phyloP scores from a whole-genome alignment of 306 rosid genomes.

The Prunus mume region DNA sequence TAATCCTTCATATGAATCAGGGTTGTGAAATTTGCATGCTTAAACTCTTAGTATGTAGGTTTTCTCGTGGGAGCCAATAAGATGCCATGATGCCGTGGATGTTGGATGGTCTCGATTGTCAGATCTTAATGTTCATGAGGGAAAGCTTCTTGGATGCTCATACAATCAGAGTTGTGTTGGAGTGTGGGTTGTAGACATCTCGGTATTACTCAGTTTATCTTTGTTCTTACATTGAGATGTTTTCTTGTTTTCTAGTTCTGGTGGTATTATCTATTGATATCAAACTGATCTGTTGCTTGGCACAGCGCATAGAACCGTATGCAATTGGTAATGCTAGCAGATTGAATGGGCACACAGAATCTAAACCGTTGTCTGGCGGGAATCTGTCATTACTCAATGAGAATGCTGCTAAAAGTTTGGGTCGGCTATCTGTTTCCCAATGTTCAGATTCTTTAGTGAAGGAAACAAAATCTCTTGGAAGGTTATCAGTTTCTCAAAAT shows the following conservation, averaged over 20 bases:
- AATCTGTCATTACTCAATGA: slow-evolving; percentile 61
- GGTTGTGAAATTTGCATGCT: slow-evolving; percentile 16
- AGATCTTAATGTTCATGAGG: slow-evolving; percentile 97
- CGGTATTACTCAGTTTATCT: slow-evolving; percentile 50
- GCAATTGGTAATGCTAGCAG: slow-evolving; percentile 55
- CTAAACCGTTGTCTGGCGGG: slow-evolving; percentile 62
- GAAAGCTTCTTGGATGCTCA: slow-evolving; percentile 98
- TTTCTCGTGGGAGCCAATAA: slow-evolving; percentile 94
- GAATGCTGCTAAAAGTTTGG: slow-evolving; percentile 56
- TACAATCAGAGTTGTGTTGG: slow-evolving; percentile 98
- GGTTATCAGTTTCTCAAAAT: slow-evolving; percentile 88
- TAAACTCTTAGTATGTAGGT: slow-evolving; percentile 45
- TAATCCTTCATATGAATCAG: slow-evolving; percentile 24
- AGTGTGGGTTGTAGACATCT: slow-evolving; percentile 98
- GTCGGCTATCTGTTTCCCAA: slow-evolving; percentile 66
- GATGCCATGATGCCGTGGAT: slow-evolving; percentile 86
- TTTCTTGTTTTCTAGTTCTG: slow-evolving; percentile 18
- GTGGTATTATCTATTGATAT: slow-evolving; percentile 23
- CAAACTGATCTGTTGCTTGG: slow-evolving; percentile 24
- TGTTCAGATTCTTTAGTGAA: slow-evolving; percentile 67
- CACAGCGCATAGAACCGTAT: slow-evolving; percentile 90
- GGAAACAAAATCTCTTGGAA: slow-evolving; percentile 86
- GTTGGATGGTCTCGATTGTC: slow-evolving; percentile 97
- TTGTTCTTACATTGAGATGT: slow-evolving; percentile 4
- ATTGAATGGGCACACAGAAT: slow-evolving; percentile 75